Percentiles rank a stretch among this genome's conserved stretches.
phyloP scores from a whole-genome alignment of 148 eudicot genomes.

The Gaultheria prostrata region DNA sequence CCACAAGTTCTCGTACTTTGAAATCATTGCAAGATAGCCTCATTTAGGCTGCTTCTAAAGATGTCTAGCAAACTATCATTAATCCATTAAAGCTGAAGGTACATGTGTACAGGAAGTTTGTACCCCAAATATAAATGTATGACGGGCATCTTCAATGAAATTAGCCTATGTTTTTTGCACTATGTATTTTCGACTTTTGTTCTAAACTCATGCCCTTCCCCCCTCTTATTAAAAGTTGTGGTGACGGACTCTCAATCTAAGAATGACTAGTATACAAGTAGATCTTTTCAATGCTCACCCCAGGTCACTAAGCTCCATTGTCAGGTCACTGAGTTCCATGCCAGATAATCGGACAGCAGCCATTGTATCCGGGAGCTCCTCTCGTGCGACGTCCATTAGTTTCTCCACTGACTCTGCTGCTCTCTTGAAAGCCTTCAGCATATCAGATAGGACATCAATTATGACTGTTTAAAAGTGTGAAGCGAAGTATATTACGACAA shows the following conservation, averaged over 20 bases:
- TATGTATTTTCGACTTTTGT: background rate
- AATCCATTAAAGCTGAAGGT: background rate
- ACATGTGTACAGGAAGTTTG: background rate
- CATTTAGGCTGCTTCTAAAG: background rate
- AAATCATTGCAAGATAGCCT: background rate
- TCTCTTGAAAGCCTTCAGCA: conserved; percentile 74
- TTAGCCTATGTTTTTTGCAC: background rate
- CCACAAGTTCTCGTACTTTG: background rate
- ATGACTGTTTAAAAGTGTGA: background rate
- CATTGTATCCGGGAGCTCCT: conserved; percentile 93
- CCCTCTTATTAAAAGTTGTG: background rate
- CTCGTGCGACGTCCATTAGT: conserved; percentile 77
- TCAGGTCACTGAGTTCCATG: conserved; percentile 94
- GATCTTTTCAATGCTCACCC: conserved; percentile 47
- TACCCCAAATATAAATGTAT: background rate
- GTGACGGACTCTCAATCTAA: background rate
- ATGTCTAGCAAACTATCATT: background rate
- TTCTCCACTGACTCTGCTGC: conserved; percentile 91
- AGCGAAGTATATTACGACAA: background rate
- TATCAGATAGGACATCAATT: conserved; percentile 9
- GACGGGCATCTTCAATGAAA: background rate
- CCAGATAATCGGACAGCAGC: conserved; percentile 90
- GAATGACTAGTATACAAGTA: background rate
- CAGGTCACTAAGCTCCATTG: conserved; percentile 92
- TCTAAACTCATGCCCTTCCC: background rate